A percentile compares a stretch with the other conserved stretches of the same genome.
Conservation (phyloP, 352 stramenopile species). For the Pythium phragmiticola region DNA sequence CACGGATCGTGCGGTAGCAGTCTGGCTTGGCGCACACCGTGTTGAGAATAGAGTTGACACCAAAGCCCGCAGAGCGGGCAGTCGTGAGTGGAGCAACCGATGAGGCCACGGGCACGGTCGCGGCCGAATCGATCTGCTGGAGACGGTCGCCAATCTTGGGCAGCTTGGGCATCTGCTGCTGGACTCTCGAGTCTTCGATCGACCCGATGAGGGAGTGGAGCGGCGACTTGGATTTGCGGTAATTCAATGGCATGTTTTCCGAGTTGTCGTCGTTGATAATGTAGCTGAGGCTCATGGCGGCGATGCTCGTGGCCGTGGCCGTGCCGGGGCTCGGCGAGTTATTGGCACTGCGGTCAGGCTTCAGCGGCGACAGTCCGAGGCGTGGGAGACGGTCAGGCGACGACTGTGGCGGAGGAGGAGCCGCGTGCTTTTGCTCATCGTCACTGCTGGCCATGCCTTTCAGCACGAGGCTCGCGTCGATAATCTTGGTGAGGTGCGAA, state of each 20-base stretch:
- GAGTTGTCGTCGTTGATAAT: constrained; percentile 66
- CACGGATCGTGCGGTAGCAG: constrained; percentile 75
- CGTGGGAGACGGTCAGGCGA: constrained; percentile 10
- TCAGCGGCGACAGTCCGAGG: constrained; percentile 21
- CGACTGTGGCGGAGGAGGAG: constrained; percentile 5
- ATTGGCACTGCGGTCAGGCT: constrained; percentile 15
- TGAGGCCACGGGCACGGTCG: background rate
- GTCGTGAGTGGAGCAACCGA: background rate
- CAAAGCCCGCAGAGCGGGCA: constrained; percentile 30
- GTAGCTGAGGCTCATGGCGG: constrained; percentile 83
- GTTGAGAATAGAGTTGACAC: constrained; percentile 72
- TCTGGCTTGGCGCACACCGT: constrained; percentile 75
- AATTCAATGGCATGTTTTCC: constrained; percentile 32
- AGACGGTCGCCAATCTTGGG: background rate
- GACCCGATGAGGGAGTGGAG: constrained; percentile 17
- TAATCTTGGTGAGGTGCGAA: constrained; percentile 37
- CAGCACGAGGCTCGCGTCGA: constrained; percentile 39
- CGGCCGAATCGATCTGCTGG: background rate
- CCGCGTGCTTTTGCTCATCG: constrained; percentile 36
- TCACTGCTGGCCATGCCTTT: constrained; percentile 41
- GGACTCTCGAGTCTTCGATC: constrained; percentile 29
- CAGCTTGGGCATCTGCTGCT: background rate
- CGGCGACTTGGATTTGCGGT: constrained; percentile 4
- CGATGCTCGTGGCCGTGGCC: constrained; percentile 48
- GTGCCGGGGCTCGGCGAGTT: constrained; percentile 26